Evolutionary conservation across 352 stramenopile species (phyloP), one percentile per base, ranked within the genome.

Genomic region (Phytophthora constricta): DNA sequence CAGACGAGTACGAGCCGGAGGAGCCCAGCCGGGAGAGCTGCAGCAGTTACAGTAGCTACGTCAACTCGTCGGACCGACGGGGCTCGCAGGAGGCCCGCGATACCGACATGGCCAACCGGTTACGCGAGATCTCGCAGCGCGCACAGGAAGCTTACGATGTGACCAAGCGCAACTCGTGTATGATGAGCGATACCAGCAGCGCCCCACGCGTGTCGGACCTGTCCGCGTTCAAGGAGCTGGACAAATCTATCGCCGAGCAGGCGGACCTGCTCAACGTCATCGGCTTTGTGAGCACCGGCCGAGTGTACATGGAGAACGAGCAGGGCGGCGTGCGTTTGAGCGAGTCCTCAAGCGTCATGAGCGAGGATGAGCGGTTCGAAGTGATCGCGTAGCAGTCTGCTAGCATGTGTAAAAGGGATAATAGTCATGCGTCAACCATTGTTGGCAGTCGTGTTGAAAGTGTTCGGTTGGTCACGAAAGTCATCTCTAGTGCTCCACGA

Each of bases 151-250:
- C 80, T 9, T 58, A 90, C 58, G 84, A 92, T 19, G 69, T 81
- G 34, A 92, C 84, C 23, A 79, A 80, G 39, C 84, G 84, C 58
- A 89, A 90, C 58, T 90, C 82, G 58, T 86, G 72, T 53, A 82
- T 92, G 76, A 89, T 92, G 84, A 92, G 84, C 61, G 84, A 92
- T 61, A 90, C 82, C 31, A 87, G 74, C 58, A 90, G 82, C 45
- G 81, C 81, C 4, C 83, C 83, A 43, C 79, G 84, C 16, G 68
- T 79, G 42, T 92, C 84, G 37, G 81, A 92, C 68, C 66, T 89
- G 48, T 65, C 75, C 16, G 75, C 80, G 39, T 90, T 90, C 66
- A 82, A 89, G 58, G 68, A 90, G 14, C 66, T 92, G 34, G 82
- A 92, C 58, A 82, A 86, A 62, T 90, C 79, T 46, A 92, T 92